Evolutionary conservation across 139 green algal genomes (phyloP), one percentile per base, ranked within the genome.

Genomic region (Dunaliella primolecta): DNA sequence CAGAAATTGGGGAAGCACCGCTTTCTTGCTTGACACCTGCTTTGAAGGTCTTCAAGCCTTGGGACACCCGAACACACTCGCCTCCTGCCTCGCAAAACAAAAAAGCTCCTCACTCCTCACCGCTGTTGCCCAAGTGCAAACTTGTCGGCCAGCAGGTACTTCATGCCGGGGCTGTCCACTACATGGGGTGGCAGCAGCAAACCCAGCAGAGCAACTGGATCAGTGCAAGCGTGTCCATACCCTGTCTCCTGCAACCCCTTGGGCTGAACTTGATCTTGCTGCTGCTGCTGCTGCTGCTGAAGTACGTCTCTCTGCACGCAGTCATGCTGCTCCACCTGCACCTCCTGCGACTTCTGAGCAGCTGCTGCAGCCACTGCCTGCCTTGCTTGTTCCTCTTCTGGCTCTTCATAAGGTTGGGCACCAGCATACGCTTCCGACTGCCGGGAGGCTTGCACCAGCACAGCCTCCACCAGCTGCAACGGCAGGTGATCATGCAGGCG

Each of bases 61-160:
- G n/a, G n/a, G n/a, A n/a, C n/a, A n/a, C n/a, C n/a, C n/a, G n/a
- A n/a, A n/a, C n/a, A n/a, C n/a, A n/a, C n/a, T n/a, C n/a, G n/a
- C n/a, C n/a, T n/a, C n/a, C n/a, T n/a, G n/a, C n/a, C n/a, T n/a
- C n/a, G n/a, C n/a, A n/a, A n/a, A n/a, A n/a, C n/a, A n/a, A n/a
- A n/a, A n/a, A n/a, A n/a, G n/a, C n/a, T n/a, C n/a, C n/a, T n/a
- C n/a, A n/a, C n/a, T n/a, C n/a, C 46, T 64, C 46, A 64, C 46
- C 46, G 46, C 15, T 64, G 46, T 15, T 64, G 78, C 24, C 81
- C 82, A n/a, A 91, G 86, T 0, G 84, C 79, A 3, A 64, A 38
- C 35, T 64, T 34, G 21, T 91, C 86, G 36, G 79, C 82, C 92
- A 92, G 95, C 1, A 85, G 78, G 25, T 87, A 46, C 30, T 90